Conservation (phyloP, 768 basidiomycete species). For the Paxillus involutus region DNA sequence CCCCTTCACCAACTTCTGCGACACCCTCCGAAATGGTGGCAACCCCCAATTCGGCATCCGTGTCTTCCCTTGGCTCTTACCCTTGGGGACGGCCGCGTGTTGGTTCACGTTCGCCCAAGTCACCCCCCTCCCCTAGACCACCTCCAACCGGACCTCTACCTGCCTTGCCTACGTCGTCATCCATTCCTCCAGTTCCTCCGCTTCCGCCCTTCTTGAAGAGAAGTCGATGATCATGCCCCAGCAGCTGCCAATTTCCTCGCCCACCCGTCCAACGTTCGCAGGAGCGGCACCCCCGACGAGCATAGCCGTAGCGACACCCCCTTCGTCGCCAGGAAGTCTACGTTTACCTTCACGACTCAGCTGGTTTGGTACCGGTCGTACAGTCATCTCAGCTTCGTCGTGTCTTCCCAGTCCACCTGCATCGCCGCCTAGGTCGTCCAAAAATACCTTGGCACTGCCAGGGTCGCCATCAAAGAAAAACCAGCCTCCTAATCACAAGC, state of each 20-base stretch:
- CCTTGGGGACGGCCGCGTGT: conserved; percentile 22
- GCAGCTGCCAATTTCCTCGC: conserved; percentile 3
- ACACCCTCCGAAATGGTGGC: conserved; percentile 3
- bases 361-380: conserved; percentile 26
- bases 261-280: conserved; percentile 7
- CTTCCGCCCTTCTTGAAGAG: conserved; percentile 24
- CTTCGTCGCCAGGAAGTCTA: conserved; percentile 29
- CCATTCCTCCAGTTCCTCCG: conserved; percentile 24
- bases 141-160: conserved; percentile 31
- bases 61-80: conserved; percentile 2
- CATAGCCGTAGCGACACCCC: conserved; percentile 17
- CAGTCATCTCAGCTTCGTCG: conserved; percentile 5
- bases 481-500: conserved; percentile 12
- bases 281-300: conserved; percentile 1
- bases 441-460: conserved; percentile 1
- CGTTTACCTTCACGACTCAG: conserved; percentile 32
- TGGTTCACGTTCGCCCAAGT: conserved; percentile 24
- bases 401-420: conserved; percentile 30
- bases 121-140: conserved; percentile 26
- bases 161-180: conserved; percentile 19
- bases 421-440: conserved; percentile 22
- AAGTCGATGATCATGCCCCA: conserved; percentile 8
- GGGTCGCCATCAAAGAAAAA: conserved; percentile 7
- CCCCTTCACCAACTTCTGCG: conserved; percentile 3
- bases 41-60: conserved; percentile 21